Base-by-base conservation (phyloP, 768 basidiomycete genomes). In the Tulasnella sp. region DNA sequence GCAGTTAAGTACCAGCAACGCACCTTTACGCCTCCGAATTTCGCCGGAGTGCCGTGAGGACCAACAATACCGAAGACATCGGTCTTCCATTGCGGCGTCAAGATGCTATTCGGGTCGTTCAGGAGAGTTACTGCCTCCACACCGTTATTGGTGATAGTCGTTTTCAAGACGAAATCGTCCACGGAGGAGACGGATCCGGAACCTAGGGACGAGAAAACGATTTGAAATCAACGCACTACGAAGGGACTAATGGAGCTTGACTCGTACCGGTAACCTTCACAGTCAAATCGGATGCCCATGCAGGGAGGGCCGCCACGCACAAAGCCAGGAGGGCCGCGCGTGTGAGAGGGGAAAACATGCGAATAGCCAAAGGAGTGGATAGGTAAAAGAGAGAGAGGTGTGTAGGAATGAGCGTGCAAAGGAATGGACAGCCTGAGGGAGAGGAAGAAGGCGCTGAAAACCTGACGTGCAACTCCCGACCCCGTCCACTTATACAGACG, bases 1-100 rank as follows among this genome's bases (percentile, higher is more conserved):
- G 17, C 14, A 27, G 25, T 1, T 52, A 14, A 11, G 15, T 52
- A 25, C 7, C 9, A 12, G 11, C 21, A n/a, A 58, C 43, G 8
- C 29, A 49, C 56, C 39, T 36, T 45, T 14, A 58, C 49, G 49
- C 56, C 56, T 17, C 37, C 39, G 43, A 58, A 58, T 31, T 39
- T 45, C 12, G 56, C 39, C 6, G 42, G 32, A 56, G 12, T 40
- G n/a, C 56, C 56, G 17, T 58, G 23, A 1, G 31, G 27, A 40
- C 35, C 42, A 19, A 36, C 32, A 37, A 58, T 51, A 14, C 42
- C 48, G 23, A 48, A 58, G 11, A 29, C 52, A n/a, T 58, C 52
- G 1, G 56, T 58, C 39, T 52, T 37, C 56, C 56, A 58, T 27
- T 58, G n/a, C 5, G 56, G 56, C 15, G 56, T 58, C 14, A 58